Base-by-base conservation (phyloP, 2,329 filamentous ascomycete genomes). In the Didymella sp. region DNA sequence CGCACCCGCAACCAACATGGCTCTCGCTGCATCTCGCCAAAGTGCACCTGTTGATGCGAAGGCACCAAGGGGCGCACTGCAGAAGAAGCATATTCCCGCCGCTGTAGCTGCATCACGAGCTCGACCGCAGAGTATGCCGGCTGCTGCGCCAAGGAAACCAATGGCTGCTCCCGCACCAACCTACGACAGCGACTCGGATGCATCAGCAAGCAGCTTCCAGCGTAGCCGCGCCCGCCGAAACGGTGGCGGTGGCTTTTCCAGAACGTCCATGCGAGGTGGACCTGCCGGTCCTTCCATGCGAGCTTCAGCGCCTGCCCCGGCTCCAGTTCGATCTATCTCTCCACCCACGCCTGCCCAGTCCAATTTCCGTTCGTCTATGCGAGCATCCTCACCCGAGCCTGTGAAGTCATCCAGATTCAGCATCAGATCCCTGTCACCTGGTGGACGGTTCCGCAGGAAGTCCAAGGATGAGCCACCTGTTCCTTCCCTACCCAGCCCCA, bases 201-300 rank as follows among this genome's bases (percentile, higher is more conserved):
- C 79, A 31, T 82, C 80, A 4, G 80, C 76, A 21, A 96, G 90
- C 76, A 96, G 91, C 72, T 96, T 96, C 79, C 89, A 85, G 69
- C 88, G 91, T 25, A 58, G 62, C 27, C 64, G 84, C 59, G 77
- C 82, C 33, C 72, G 78, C 55, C 56, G 56, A 2, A 72, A 53
- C 49, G 67, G 81, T 40, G 81, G 81, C 0, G 78, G 79, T 4
- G 69, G 76, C 22, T 84, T 86, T 50, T 83, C 80, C 1, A 91
- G 96, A 81, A 87, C 81, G 48, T 91, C 90, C 1, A 90, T 96
- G 90, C 84, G 92, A 35, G 63, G 73, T 12, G 56, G 61, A 44
- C 63, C 64, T 25, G 61, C 71, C 33, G 58, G 68, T 15, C 72
- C 71, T 17, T 70, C 70, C 11, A 68, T 73, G 67, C 66, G 72